Conservation (phyloP, 1,284 basidiomycete species). For the Bjerkandera adusta region DNA sequence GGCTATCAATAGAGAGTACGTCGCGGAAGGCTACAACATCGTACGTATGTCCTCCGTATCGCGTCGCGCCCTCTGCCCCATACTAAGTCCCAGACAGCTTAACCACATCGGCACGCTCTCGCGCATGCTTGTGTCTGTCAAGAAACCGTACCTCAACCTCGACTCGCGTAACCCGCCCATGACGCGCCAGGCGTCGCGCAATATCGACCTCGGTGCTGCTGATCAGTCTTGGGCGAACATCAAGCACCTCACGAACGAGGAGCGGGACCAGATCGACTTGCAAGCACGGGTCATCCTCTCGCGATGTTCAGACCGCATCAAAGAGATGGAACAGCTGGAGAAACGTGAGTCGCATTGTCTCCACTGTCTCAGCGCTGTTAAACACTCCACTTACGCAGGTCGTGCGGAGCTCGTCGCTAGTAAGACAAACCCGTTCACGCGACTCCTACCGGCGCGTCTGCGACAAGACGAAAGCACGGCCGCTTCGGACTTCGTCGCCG, state of each 20-base stretch:
- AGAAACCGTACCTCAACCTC: conserved; percentile 78
- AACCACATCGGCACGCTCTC: conserved; percentile 70
- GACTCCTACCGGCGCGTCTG: conserved; percentile 65
- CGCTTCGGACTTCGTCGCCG: conserved; percentile 71
- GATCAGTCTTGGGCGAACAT: conserved; percentile 61
- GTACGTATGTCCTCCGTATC: conserved; percentile 40
- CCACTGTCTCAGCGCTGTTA: no score
- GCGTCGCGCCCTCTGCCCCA: background rate
- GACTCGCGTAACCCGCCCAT: conserved; percentile 54
- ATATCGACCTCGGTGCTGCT: conserved; percentile 53
- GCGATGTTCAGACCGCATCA: conserved; percentile 80
- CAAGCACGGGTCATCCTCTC: conserved; percentile 82
- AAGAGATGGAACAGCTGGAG: conserved; percentile 82
- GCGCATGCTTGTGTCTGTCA: conserved; percentile 66
- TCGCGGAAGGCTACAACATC: conserved; percentile 71
- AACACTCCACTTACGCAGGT: conserved; percentile 38
- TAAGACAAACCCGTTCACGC: conserved; percentile 57
- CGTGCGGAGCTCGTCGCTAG: conserved; percentile 63
- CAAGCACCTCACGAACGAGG: conserved; percentile 76
- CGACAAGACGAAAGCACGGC: conserved; percentile 55
- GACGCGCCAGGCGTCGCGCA: conserved; percentile 46
- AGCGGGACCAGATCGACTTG: conserved; percentile 89
- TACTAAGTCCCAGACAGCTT: conserved; percentile 42
- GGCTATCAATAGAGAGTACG: conserved; percentile 60
- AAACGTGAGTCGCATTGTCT: conserved; percentile 57